These are phyloP conservation scores for Cryptococcus wingfieldii DNA, from an alignment of 1,284 basidiomycete genomes.

Conservation along the genomic window DNA sequence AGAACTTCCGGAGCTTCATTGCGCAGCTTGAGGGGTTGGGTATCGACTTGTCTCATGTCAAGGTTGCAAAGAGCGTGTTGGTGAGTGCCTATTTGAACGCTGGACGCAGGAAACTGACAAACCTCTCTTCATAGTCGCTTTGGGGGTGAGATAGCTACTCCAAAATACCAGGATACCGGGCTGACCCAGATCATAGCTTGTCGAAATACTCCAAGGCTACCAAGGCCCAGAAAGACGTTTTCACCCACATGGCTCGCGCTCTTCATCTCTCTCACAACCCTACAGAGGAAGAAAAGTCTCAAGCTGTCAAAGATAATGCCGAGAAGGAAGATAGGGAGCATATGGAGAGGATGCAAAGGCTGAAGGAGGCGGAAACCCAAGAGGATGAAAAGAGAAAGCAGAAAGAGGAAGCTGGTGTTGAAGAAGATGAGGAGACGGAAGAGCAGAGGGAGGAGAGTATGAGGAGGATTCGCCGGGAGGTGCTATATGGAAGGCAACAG, in stretches of 20 bases:
- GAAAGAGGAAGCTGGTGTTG: constrained; percentile 9
- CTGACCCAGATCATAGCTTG: constrained; percentile 23
- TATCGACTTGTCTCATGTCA: constrained; percentile 61
- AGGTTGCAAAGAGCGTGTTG: constrained; percentile 57
- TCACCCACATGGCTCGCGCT: constrained; percentile 20
- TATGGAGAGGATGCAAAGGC: constrained; percentile 17
- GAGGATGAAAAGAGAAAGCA: constrained; percentile 5
- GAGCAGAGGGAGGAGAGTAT: constrained; percentile 13
- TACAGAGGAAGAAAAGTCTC: constrained; percentile 25
- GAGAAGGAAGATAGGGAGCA: constrained; percentile 22
- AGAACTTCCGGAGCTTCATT: constrained; percentile 66
- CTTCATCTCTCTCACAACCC: constrained; percentile 26
- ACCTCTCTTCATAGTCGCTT: constrained; percentile 7
- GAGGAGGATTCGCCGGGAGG: constrained; percentile 14
- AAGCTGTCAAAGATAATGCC: constrained; percentile 20
- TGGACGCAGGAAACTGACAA: neutral
- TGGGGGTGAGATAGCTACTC: constrained; percentile 16
- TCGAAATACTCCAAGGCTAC: constrained; percentile 42
- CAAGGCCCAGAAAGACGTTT: constrained; percentile 37
- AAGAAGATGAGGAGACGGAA: constrained; percentile 3
- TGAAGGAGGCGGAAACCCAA: constrained; percentile 16
- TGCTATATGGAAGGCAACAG: constrained; percentile 19
- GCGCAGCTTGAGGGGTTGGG: constrained; percentile 57
- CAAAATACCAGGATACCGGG: neutral
- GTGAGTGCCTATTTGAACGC: constrained; percentile 14